Evolutionary conservation across 768 basidiomycete genomes (phyloP).

Genomic region (Pilatotrama ljubarskyi): DNA sequence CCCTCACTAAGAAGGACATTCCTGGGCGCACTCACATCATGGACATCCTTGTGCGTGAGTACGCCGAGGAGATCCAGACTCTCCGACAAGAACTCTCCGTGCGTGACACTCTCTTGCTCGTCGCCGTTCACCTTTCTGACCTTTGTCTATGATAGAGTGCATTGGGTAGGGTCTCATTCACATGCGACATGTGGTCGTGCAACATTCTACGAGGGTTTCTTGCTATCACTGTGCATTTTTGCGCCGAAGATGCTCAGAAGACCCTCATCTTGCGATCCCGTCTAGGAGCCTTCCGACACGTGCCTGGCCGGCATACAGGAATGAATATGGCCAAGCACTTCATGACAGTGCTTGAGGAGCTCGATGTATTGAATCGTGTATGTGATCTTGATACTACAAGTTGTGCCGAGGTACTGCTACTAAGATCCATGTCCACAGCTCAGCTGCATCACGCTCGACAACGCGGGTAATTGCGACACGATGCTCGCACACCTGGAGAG

Average conservation of each 20-base stretch:
- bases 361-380: background rate
- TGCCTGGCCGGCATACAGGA: constrained; percentile 32
- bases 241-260: background rate
- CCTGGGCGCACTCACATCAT: background rate
- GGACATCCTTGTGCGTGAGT: background rate
- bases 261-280: background rate
- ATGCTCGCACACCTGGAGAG: constrained; percentile 30
- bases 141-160: background rate
- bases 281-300: constrained; percentile 32
- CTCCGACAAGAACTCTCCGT: background rate
- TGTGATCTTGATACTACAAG: too few relatives aligned
- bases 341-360: background rate
- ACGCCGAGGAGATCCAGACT: background rate
- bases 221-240: background rate
- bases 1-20: background rate
- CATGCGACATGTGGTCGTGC: background rate
- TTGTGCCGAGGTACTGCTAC: too few relatives aligned
- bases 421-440: background rate
- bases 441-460: constrained; percentile 37
- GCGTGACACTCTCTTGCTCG: background rate
- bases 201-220: background rate
- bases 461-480: constrained; percentile 39
- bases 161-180: background rate
- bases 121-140: too few relatives aligned
- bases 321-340: background rate